Evolutionary conservation across 2,329 filamentous ascomycete genomes (phyloP), one percentile per base, ranked within the genome.

Genomic region (Claviceps digitariae): DNA sequence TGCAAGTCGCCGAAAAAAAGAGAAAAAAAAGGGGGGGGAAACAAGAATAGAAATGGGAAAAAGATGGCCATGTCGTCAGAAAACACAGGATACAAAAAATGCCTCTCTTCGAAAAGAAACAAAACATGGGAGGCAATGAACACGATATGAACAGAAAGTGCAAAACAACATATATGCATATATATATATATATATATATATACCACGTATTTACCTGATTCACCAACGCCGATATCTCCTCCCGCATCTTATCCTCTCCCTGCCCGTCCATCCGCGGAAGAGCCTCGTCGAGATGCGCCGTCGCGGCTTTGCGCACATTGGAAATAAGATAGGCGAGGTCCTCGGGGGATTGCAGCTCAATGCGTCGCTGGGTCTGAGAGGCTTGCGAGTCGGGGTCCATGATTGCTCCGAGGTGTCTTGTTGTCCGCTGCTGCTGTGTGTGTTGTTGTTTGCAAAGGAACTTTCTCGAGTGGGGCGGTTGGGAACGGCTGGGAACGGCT

Each of bases 261-360:
- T 61, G 66, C 50, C 63, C 64, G 44, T 80, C 79, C 34, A 82
- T 76, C 0, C 80, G 79, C 25, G 86, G 86, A 53, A 90, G 81
- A 50, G 80, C 81, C 60, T 78, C 75, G 66, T 82, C 75, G 55
- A 91, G 77, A 64, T 82, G 84, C 61, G 79, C 77, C 46, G 77
- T 74, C 12, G 86, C 86, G 54, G 83, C 82, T 66, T 76, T 76
- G 63, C 82, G 81, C 57, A 87, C 79, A 63, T 87, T 87, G 58
- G 76, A 70, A 60, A 86, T 76, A 29, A 91, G 77, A 68, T 83
- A 87, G 53, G 76, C 70, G 36, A 90, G 75, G 68, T 91, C 87
- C 49, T 84, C 81, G 44, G 82, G 79, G n/a, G 79, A 77, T 70
- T 90, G 86, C 51, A 91, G 80, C 70, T 90, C 87, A 66, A 91